These are phyloP conservation scores for Alternaria sp. DNA, from an alignment of 2,329 filamentous ascomycete genomes.

Conservation along the genomic window DNA sequence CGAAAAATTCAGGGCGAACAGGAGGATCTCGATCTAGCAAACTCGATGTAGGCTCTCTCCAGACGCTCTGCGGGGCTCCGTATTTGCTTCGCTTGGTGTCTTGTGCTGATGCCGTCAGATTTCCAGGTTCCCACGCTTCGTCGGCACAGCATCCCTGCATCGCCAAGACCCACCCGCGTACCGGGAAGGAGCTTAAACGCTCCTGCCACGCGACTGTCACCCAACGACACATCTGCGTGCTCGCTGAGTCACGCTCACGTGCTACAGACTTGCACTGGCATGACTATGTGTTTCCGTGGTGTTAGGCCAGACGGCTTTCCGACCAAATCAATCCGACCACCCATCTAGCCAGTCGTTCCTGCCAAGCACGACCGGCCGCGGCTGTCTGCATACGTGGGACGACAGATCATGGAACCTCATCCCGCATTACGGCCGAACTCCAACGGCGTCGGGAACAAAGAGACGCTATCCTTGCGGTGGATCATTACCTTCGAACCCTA, in stretches of 20 bases:
- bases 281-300: not conserved
- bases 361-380: not conserved
- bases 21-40: not conserved
- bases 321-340: not conserved
- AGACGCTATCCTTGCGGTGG: not conserved
- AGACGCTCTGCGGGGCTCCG: conserved; percentile 8
- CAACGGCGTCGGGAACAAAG: not conserved
- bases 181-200: conserved; percentile 11
- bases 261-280: not conserved
- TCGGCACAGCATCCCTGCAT: conserved; percentile 10
- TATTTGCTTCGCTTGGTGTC: not conserved
- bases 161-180: conserved; percentile 12
- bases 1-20: not conserved
- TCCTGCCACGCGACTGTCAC: not conserved
- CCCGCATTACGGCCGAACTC: not conserved
- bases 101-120: conserved; percentile 22
- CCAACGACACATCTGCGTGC: not conserved
- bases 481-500: not conserved
- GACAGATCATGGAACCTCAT: not conserved
- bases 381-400: not conserved
- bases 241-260: not conserved
- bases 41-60: not conserved
- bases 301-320: not conserved
- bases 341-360: not conserved
- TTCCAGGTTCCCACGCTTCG: conserved; percentile 20